Evolutionary conservation across 2,329 filamentous ascomycete genomes (phyloP).

Genomic region (Calcarisporium arbuscula): DNA sequence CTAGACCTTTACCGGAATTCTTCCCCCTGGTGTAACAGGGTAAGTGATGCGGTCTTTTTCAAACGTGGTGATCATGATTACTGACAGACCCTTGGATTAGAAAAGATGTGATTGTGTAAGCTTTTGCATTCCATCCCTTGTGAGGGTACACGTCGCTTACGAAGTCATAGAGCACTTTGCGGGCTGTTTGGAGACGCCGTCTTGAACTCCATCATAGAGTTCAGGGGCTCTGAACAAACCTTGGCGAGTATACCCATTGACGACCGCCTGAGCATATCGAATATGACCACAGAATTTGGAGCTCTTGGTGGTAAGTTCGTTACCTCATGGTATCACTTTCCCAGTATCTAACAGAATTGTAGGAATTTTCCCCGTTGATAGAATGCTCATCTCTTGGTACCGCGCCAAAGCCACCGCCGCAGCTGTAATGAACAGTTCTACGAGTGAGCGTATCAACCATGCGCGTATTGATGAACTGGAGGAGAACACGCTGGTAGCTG

Average conservation of each 20-base stretch:
- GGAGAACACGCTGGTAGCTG: slow-evolving; percentile 59
- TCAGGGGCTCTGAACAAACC: slow-evolving; percentile 73
- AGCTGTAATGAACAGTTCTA: slow-evolving; percentile 50
- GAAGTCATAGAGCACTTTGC: too few relatives aligned
- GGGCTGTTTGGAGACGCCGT: slow-evolving; percentile 84
- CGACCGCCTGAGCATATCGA: slow-evolving; percentile 64
- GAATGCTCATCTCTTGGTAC: slow-evolving; percentile 65
- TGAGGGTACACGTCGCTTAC: too few relatives aligned
- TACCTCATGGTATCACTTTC: neutral
- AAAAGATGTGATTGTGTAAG: slow-evolving; percentile 92
- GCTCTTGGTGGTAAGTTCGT: slow-evolving; percentile 46
- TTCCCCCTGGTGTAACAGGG: slow-evolving; percentile 79
- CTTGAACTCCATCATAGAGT: slow-evolving; percentile 86
- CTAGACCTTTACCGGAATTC: slow-evolving; percentile 64
- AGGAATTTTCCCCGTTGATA: slow-evolving; percentile 70
- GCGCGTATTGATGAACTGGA: slow-evolving; percentile 66
- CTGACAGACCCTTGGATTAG: too few relatives aligned
- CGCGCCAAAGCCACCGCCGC: slow-evolving; percentile 67
- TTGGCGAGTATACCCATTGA: slow-evolving; percentile 67
- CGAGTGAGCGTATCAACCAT: slow-evolving; percentile 62
- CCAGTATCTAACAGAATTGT: slow-evolving; percentile 1
- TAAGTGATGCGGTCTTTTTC: too few relatives aligned
- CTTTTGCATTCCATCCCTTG: too few relatives aligned
- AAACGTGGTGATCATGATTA: too few relatives aligned
- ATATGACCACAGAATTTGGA: slow-evolving; percentile 82